A percentile compares a stretch with the other conserved stretches of the same genome.
These are phyloP conservation scores for Globisporangium carolinianum DNA, from an alignment of 352 stramenopile genomes.

Conservation along the genomic window DNA sequence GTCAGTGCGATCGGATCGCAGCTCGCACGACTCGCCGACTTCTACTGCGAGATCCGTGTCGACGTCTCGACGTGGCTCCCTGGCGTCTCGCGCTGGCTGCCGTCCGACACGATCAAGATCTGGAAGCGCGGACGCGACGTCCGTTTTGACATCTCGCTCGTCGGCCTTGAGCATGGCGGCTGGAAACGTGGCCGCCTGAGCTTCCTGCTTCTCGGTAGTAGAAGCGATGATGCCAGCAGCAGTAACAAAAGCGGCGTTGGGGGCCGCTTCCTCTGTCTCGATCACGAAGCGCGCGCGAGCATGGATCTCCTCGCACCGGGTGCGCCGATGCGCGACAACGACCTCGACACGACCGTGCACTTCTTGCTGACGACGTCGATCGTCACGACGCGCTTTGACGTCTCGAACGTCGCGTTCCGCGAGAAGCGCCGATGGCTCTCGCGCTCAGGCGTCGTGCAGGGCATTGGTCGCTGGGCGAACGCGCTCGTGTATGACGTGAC, in stretches of 20 bases:
- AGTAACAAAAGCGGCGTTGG: conserved; percentile 7
- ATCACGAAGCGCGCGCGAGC: conserved; percentile 39
- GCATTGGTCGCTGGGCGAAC: conserved; percentile 48
- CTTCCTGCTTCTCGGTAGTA: conserved; percentile 40
- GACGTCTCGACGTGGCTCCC: conserved; percentile 71
- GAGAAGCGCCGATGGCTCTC: conserved; percentile 49
- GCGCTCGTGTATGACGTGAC: conserved; percentile 44
- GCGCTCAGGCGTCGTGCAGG: conserved; percentile 23
- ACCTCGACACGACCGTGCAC: conserved; percentile 52
- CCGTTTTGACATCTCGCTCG: conserved; percentile 56
- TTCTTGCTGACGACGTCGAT: conserved; percentile 57
- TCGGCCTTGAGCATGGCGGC: conserved; percentile 51
- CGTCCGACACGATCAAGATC: conserved; percentile 69
- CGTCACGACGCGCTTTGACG: conserved; percentile 42
- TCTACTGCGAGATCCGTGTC: conserved; percentile 59
- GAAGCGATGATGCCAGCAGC: background rate
- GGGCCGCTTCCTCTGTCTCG: conserved; percentile 42
- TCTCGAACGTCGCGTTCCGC: conserved; percentile 27
- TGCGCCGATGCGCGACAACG: conserved; percentile 17
- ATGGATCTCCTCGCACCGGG: conserved; percentile 34
- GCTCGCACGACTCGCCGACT: conserved; percentile 42
- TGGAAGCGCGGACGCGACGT: conserved; percentile 60
- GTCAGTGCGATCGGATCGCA: conserved; percentile 36
- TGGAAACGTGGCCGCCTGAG: conserved; percentile 64
- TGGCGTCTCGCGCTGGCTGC: conserved; percentile 56